Evolutionary conservation across 257 asterid species (phyloP), one percentile per base, ranked within the genome.

Genomic region (Plantago major): DNA sequence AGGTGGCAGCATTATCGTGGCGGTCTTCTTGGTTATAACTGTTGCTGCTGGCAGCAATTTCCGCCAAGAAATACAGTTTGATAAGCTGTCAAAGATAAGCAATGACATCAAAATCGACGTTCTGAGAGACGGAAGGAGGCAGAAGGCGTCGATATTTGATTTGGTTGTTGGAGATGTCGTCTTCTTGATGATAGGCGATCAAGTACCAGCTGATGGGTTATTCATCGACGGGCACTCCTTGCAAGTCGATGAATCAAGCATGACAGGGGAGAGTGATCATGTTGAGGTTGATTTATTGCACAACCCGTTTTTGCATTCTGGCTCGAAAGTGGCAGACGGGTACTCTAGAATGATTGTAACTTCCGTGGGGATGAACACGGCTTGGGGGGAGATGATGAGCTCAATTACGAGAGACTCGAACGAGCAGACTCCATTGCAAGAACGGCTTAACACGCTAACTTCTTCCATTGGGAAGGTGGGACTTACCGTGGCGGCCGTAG

Each of bases 141-240:
- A 63, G 19, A 46, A 22, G 16, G 80, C 78, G 1, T 73, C 87
- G 7, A 84, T 76, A 7, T 79, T 73, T 7, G 84, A 81, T 10
- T 75, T 19, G 0, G 85, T 81, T 0, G 90, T 76, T 5, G 90
- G 94, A 28, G 96, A 84, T 28, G 72, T 87, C 0, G 70, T 79
- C 28, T 58, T 63, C 66, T 55, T 88, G 73, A 62, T 22, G 9
- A 46, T 70, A 0, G 94, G 96, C 5, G 81, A 88, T 70, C 87
- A 73, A 37, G 78, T 88, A 13, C 91, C 96, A 0, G 86, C 88
- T 1, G 94, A 88, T 28, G 94, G 96, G 0, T 4, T 88, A 13
- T 81, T 70, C 69, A 17, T 83, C 0, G 71, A 67, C 0, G 86
- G 89, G 0, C 65, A 76, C 43, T 57, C 85, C 12, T 73, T 82